Conservation (phyloP, 2,329 filamentous ascomycete genomes). For the Thielaviopsis euricoi region DNA sequence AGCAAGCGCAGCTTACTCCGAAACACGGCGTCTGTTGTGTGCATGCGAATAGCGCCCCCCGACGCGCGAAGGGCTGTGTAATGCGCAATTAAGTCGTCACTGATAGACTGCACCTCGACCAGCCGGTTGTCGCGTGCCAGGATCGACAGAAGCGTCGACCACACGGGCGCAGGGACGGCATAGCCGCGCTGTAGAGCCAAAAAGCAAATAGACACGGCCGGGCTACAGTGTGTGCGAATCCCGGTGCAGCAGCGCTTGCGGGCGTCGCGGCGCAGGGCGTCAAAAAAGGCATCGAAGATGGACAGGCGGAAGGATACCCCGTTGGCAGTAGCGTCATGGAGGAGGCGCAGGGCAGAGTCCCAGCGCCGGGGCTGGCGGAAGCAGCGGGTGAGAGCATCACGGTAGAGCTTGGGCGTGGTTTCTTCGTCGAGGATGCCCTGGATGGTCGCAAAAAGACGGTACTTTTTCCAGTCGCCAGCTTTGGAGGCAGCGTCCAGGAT, state of each 20-base stretch:
- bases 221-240: background rate
- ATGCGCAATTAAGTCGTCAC: background rate
- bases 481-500: slow-evolving; percentile 21
- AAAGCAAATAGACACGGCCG: slow-evolving; percentile 1
- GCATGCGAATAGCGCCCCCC: slow-evolving; percentile 1
- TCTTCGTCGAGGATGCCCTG: slow-evolving; percentile 17
- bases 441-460: slow-evolving; percentile 28
- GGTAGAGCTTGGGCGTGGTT: slow-evolving; percentile 12
- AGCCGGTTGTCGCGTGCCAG: slow-evolving; percentile 1
- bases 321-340: slow-evolving; percentile 1
- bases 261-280: background rate
- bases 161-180: slow-evolving; percentile 1
- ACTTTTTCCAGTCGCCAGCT: slow-evolving; percentile 23
- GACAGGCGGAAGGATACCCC: background rate
- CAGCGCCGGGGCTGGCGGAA: slow-evolving; percentile 16
- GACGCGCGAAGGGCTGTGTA: background rate
- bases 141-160: slow-evolving; percentile 2
- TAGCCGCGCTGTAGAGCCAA: slow-evolving; percentile 6
- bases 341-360: slow-evolving; percentile 15
- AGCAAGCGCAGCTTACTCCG: background rate
- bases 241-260: background rate
- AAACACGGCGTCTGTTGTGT: slow-evolving; percentile 8
- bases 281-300: slow-evolving; percentile 5
- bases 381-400: slow-evolving; percentile 16
- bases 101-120: background rate